Evolutionary conservation across 768 basidiomycete genomes (phyloP), one percentile per base, ranked within the genome.

Genomic region (Calocybe gangraenosa): DNA sequence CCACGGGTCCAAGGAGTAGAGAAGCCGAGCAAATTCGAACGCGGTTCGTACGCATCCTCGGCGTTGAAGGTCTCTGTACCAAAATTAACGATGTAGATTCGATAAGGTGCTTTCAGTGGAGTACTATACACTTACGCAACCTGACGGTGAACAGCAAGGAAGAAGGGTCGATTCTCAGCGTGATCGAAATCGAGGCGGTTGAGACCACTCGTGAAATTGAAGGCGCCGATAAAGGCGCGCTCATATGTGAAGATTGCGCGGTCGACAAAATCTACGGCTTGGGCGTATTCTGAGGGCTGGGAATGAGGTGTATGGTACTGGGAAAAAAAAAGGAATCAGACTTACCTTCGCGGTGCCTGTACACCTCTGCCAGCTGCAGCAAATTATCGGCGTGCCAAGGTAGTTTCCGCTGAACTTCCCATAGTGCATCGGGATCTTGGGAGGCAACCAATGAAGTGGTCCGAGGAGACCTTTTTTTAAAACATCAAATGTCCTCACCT

Each of bases 301-400:
- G 10, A 22, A 37, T 38, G 42, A 32, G 34, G 5, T 28, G 25
- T 5, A 15, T 40, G 38, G 23, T 42, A 46, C 18, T 14, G 37
- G 30, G n/a, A n/a, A n/a, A n/a, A n/a, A n/a, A n/a, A n/a, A 41
- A 44, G 10, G n/a, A 28, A 35, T 35, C 20, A n/a, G 28, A 13
- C 70, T 19, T 28, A 88, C 92, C 92, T 73, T 95, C 92, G 54
- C 92, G 78, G 60, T 95, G 88, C 21, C 85, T 71, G 57, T 82
- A 87, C 7, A 93, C 82, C 54, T 94, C 92, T 2, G 87, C 81
- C 11, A 94, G 66, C 56, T 94, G 91, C 2, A 95, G 72, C 1
- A 95, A 70, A 0, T 94, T 94, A 62, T 98, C 95, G 1, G 84
- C 88, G 55, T 98, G 96, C 81, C 92, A 97, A 0, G 91, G 92